Evolutionary conservation across 805 yeast genomes (phyloP).

Genomic region (Candida nanaspora): DNA sequence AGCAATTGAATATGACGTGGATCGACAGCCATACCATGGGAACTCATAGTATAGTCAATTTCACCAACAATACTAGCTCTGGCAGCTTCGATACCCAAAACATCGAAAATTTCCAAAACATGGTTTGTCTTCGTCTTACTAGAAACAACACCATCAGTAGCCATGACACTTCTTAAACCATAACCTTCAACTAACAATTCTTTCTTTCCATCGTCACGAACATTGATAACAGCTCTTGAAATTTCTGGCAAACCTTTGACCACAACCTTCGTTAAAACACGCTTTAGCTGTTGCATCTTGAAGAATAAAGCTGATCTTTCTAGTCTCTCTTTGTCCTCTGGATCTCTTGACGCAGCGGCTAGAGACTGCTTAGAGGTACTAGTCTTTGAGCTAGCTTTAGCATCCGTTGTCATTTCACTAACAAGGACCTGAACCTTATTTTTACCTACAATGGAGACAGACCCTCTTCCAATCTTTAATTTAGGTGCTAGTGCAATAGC

Average conservation of each 20-base stretch:
- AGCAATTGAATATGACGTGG: slow-evolving; percentile 97
- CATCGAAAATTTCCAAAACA: slow-evolving; percentile 79
- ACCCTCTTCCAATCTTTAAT: slow-evolving; percentile 69
- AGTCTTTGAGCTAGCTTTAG: slow-evolving; percentile 35
- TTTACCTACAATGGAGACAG: slow-evolving; percentile 59
- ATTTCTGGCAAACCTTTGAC: slow-evolving; percentile 92
- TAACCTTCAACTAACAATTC: slow-evolving; percentile 97
- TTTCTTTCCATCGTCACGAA: slow-evolving; percentile 75
- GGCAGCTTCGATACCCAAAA: slow-evolving; percentile 97
- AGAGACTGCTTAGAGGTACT: slow-evolving; percentile 26
- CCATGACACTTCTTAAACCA: slow-evolving; percentile 93
- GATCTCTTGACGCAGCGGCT: slow-evolving; percentile 23
- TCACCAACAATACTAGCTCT: slow-evolving; percentile 87
- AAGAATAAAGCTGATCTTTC: slow-evolving; percentile 57
- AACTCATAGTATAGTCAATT: slow-evolving; percentile 95
- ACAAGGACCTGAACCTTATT: slow-evolving; percentile 65
- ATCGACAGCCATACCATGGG: slow-evolving; percentile 99
- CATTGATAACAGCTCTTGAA: slow-evolving; percentile 93
- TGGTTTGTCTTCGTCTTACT: slow-evolving; percentile 85
- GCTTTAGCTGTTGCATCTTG: slow-evolving; percentile 82
- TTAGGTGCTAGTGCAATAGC: slow-evolving; percentile 85
- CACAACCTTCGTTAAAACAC: slow-evolving; percentile 79
- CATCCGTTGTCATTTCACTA: slow-evolving; percentile 31
- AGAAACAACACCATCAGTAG: slow-evolving; percentile 94
- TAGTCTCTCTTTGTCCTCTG: slow-evolving; percentile 28